Evolutionary conservation across 768 basidiomycete species (phyloP).

Genomic region (Amanita phalloides): DNA sequence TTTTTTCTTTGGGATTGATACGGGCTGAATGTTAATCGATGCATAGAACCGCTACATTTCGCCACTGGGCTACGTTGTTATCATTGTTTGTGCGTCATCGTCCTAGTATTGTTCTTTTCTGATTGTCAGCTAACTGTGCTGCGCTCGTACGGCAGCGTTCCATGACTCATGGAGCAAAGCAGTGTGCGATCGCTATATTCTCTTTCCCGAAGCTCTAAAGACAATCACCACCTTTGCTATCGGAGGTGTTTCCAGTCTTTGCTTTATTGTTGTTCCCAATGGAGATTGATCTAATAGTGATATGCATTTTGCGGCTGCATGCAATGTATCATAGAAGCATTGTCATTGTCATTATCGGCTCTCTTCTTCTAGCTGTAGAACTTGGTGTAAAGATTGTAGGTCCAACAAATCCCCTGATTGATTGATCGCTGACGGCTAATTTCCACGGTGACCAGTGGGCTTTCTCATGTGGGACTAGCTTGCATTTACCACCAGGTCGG

Average conservation of each 20-base stretch:
- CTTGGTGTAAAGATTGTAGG: constrained; percentile 23
- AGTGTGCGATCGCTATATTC: constrained; percentile 21
- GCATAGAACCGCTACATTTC: constrained; percentile 26
- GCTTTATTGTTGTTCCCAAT: neutral
- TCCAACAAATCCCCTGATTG: neutral
- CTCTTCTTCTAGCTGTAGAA: constrained; percentile 14
- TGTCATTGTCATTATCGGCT: constrained; percentile 11
- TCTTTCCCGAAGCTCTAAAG: constrained; percentile 25
- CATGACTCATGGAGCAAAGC: constrained; percentile 21
- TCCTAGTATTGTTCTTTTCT: neutral
- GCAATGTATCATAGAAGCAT: constrained; percentile 19
- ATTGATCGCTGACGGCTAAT: neutral
- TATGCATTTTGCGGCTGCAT: constrained; percentile 19
- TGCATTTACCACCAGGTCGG: constrained; percentile 20
- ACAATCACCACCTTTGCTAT: constrained; percentile 19
- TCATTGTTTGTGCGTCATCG: constrained; percentile 20
- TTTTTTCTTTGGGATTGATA: neutral
- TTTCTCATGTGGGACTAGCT: constrained; percentile 22
- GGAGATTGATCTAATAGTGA: constrained; percentile 8
- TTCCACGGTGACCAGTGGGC: constrained; percentile 17
- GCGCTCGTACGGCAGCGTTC: constrained; percentile 14
- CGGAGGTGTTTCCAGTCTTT: constrained; percentile 13
- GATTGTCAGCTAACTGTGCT: neutral
- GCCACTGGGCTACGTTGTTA: constrained; percentile 24
- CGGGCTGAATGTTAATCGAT: neutral